These are phyloP conservation scores for Schizosaccharomyces lindneri DNA, from an alignment of 805 yeast genomes.

Conservation along the genomic window DNA sequence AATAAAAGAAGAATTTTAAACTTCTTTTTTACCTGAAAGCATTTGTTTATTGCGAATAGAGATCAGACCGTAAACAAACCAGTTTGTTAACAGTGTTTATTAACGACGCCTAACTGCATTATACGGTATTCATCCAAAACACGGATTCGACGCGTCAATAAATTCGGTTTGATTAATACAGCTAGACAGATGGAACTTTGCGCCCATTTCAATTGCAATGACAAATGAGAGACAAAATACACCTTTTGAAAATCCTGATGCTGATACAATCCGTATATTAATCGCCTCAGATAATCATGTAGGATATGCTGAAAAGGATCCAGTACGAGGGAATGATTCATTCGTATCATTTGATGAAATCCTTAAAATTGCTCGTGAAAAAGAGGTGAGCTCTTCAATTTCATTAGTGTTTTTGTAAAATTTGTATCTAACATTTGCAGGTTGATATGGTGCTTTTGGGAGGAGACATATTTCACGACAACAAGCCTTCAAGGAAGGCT, in stretches of 20 bases:
- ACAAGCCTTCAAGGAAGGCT: slow-evolving; percentile 71
- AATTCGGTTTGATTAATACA: too few species aligned
- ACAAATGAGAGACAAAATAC: not conserved
- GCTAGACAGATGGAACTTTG: too few species aligned
- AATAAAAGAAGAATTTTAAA: too few species aligned
- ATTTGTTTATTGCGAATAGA: too few species aligned
- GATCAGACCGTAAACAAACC: too few species aligned
- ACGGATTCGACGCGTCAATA: too few species aligned
- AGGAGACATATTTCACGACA: slow-evolving; percentile 80
- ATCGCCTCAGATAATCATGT: slow-evolving; percentile 92
- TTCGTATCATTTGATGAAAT: slow-evolving; percentile 75
- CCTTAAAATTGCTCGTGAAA: slow-evolving; percentile 37
- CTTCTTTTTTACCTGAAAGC: too few species aligned
- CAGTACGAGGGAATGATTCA: slow-evolving; percentile 71
- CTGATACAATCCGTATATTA: slow-evolving; percentile 50
- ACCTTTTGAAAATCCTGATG: not conserved
- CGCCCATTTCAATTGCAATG: not conserved
- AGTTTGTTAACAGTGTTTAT: too few species aligned
- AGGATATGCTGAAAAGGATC: slow-evolving; percentile 74
- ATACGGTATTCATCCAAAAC: too few species aligned
- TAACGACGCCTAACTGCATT: too few species aligned
- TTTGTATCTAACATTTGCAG: not conserved
- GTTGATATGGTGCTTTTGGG: slow-evolving; percentile 74
- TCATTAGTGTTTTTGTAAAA: not conserved
- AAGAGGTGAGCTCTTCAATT: slow-evolving; percentile 22